Evolutionary conservation across 257 asterid species (phyloP), one percentile per base, ranked within the genome.

Genomic region (Capsicum baccatum): DNA sequence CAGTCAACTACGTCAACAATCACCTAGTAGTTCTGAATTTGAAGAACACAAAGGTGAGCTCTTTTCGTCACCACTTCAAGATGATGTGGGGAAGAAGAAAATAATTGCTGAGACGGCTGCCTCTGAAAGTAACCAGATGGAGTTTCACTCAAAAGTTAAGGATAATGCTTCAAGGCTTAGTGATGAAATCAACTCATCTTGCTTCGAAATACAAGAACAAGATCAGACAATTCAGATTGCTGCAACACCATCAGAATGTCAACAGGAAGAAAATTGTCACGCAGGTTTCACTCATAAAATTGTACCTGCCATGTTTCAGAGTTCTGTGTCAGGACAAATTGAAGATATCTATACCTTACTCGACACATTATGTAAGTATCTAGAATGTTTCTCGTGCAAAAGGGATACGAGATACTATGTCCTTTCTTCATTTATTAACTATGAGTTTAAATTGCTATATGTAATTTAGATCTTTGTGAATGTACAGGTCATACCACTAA

Each of bases 161-260:
- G 56, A 37, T 56, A 60, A 9, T 52, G 80, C 57, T 82, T 59
- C 21, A 21, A 56, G 44, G 19, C 82, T 44, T 56, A 62, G 78
- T 44, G 44, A n/a, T 64, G 74, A 79, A 55, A 58, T 63, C 74
- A 67, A 79, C 66, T 35, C 62, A 33, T 47, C 67, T 79, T 73
- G 74, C 56, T 9, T 26, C 8, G 56, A 83, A 83, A 76, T 9
- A 73, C 58, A 56, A 73, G 86, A 73, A 47, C 21, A 63, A 81
- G 33, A 78, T 78, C 86, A 83, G n/a, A 50, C 47, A 47, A 71
- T 54, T 83, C 55, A 44, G 63, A 33, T 59, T 74, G 62, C 76
- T 74, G 55, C 71, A 74, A 39, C 19, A 44, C 83, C 48, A 74
- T 71, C 60, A 58, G 86, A 83, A 83, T 73, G 76, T 83, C 82